Evolutionary conservation across 106 monocot genomes (phyloP).

Genomic region (Platanthera zijinensis): DNA sequence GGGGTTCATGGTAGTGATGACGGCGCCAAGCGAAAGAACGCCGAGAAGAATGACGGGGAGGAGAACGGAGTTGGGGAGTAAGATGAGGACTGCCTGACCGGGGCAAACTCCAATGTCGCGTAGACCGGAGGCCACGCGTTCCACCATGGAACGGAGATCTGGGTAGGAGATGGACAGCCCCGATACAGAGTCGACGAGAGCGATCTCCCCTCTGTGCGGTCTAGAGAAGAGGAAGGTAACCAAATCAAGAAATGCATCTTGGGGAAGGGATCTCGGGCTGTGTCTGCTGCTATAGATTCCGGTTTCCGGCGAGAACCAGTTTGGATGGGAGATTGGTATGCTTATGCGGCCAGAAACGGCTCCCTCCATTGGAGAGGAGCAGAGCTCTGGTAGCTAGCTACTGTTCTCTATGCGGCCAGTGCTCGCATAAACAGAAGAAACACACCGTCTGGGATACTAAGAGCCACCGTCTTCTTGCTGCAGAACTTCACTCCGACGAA

Average conservation of each 20-base stretch:
- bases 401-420: too few relatives aligned
- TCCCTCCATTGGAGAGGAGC: slow-evolving; percentile 18
- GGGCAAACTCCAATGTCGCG: slow-evolving; percentile 16
- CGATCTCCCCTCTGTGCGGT: slow-evolving; percentile 21
- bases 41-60: slow-evolving; percentile 57
- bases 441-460: too few relatives aligned
- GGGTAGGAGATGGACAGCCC: slow-evolving; percentile 32
- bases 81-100: slow-evolving; percentile 43
- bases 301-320: slow-evolving; percentile 36
- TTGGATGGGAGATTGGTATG: slow-evolving; percentile 1
- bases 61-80: slow-evolving; percentile 46
- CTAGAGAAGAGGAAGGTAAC: slow-evolving; percentile 55
- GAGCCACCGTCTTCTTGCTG: not conserved
- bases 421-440: too few relatives aligned
- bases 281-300: slow-evolving; percentile 64
- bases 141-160: slow-evolving; percentile 26
- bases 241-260: slow-evolving; percentile 29
- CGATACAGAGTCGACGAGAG: slow-evolving; percentile 48
- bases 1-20: slow-evolving; percentile 48
- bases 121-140: slow-evolving; percentile 45
- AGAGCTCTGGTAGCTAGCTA: not conserved
- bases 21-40: slow-evolving; percentile 42
- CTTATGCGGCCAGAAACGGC: not conserved
- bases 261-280: slow-evolving; percentile 30
- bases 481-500: too few relatives aligned